Base-by-base conservation (phyloP, 176 grass and related monocot genomes). In the Ensete glaucum region DNA sequence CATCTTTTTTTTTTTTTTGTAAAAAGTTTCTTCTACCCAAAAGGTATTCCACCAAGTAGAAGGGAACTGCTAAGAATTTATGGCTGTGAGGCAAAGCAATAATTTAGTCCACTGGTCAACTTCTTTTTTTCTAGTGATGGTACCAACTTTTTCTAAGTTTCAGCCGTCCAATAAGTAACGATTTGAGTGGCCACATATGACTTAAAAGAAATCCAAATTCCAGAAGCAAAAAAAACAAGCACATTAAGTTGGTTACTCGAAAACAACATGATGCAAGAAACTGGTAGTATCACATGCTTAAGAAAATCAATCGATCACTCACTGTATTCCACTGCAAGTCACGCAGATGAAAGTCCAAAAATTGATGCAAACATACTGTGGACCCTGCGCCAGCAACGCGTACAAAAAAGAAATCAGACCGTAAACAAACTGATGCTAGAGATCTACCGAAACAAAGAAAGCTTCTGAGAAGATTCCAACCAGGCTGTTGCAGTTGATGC, bases 281-380 rank as follows among this genome's bases (percentile, higher is more conserved):
- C 67, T 50, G 1, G 8, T n/a, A 21, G 14, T 50, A 69, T 50
- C 34, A 69, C 67, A 69, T 29, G 54, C 54, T 62, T 58, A 50
- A 55, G 27, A 11, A 71, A 74, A 23, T 23, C 19, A 68, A 51
- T 73, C 11, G 52, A 67, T 23, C 23, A 92, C 92, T 92, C 79
- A 96, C 89, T 96, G 89, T 79, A 96, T 87, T 50, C 93, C 93
- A 71, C 89, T 96, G 87, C 93, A 96, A 76, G 89, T 90, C 73
- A 96, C 76, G 82, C 89, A 96, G 43, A 92, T 63, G 85, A 96
- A 96, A 53, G 93, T 92, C 89, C 87, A 90, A 79, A 96, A 96
- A 82, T 76, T 96, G 53, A 85, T 90, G 83, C 89, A 92, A 19
- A 90, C 93, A 81, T 92, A 96, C 74, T 96, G 89, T 74, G 93